Base-by-base conservation (phyloP, 352 stramenopile species). In the Phytophthora crassamura region DNA sequence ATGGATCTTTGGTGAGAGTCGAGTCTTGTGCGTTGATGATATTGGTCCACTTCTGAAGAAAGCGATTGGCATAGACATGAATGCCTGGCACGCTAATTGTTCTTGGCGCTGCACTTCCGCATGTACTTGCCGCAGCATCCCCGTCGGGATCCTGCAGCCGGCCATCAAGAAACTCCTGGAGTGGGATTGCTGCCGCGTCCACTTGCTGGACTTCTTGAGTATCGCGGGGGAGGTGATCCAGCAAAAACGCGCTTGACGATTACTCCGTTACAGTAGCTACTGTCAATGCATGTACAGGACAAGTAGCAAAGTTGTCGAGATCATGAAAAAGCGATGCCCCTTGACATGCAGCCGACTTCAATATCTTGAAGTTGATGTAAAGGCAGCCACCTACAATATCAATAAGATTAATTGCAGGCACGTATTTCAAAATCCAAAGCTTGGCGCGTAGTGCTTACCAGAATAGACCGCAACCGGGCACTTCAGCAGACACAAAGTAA, bases 311-410 rank as follows among this genome's bases (percentile, higher is more conserved):
- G 11, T n/a, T 25, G 7, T 18, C 43, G 18, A 16, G 16, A 18
- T 64, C 55, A 28, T 9, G 9, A 46, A 56, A 63, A 7, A 57
- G 7, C 2, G 56, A 64, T 4, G 38, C 20, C 0, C 45, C 56
- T 16, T 56, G 56, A 14, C 2, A 34, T 9, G 34, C 7, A n/a
- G 43, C 55, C 12, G 34, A 55, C n/a, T 64, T 64, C n/a, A 55
- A 25, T 7, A 43, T 10, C 9, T 64, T 64, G 36, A 55, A 45
- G 12, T 41, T 35, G 10, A 64, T 56, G 46, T 15, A 55, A 2
- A 64, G 14, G 33, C 45, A 56, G 35, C 45, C 56, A 18, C 45
- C 56, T 58, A 58, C 5, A n/a, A 35, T 34, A 36, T 39, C 30
- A 36, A 9, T 33, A 40, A 28, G 40, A 47, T 6, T 45, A 20